These are phyloP conservation scores for Harrya chromipes DNA, from an alignment of 768 basidiomycete genomes.

Conservation along the genomic window DNA sequence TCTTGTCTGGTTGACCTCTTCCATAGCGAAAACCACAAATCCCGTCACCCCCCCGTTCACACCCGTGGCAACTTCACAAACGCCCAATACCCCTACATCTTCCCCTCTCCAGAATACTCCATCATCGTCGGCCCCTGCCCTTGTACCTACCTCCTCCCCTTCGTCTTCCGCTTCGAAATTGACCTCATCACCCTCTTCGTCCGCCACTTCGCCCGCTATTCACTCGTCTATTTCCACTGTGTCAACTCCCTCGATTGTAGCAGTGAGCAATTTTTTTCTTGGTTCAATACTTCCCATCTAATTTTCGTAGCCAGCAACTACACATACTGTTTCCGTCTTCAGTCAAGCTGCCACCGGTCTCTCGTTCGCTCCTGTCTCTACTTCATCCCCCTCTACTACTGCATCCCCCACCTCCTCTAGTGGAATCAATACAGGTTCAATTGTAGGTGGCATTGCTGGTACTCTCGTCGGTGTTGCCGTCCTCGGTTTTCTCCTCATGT, in stretches of 20 bases:
- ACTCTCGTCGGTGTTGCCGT: slow-evolving; percentile 42
- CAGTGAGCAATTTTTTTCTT: slow-evolving; percentile 18
- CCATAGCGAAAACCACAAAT: slow-evolving; percentile 2
- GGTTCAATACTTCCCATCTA: not conserved
- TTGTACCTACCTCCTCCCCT: slow-evolving; percentile 6
- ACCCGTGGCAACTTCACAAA: slow-evolving; percentile 6
- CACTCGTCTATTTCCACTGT: slow-evolving; percentile 4
- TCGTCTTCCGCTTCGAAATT: slow-evolving; percentile 8
- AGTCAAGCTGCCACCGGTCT: not conserved
- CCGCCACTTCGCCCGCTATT: slow-evolving; percentile 5
- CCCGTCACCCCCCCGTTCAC: not conserved
- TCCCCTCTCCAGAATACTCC: slow-evolving; percentile 4
- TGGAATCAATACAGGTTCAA: slow-evolving; percentile 29
- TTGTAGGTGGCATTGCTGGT: slow-evolving; percentile 45
- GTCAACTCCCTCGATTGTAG: not conserved
- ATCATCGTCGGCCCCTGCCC: slow-evolving; percentile 1
- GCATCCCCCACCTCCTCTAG: slow-evolving; percentile 34
- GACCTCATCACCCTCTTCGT: not conserved
- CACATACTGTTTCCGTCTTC: not conserved
- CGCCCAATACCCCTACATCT: slow-evolving; percentile 17
- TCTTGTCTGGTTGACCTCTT: not conserved
- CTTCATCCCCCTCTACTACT: slow-evolving; percentile 18
- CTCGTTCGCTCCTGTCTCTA: slow-evolving; percentile 1
- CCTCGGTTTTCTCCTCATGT: slow-evolving; percentile 40
- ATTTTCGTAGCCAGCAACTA: not conserved